Conservation (phyloP, 1,284 basidiomycete genomes). For the Fomitopsis pinicola region DNA sequence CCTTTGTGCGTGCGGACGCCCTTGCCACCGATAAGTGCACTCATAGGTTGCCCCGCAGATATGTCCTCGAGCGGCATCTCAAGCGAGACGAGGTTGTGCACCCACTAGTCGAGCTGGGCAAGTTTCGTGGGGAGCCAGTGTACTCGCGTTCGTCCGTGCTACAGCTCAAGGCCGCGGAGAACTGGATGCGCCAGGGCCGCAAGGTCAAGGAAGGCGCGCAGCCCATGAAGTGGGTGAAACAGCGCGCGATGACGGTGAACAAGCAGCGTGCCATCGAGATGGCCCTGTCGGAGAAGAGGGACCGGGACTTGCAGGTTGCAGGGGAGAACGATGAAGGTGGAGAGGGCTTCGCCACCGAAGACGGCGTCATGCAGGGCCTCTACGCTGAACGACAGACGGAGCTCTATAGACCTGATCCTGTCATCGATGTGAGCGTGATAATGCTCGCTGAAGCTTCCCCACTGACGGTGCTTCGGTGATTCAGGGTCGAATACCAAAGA, state of each 20-base stretch:
- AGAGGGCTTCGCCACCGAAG: constrained; percentile 34
- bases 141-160: constrained; percentile 84
- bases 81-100: constrained; percentile 86
- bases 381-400: constrained; percentile 89
- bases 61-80: constrained; percentile 86
- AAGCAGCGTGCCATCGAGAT: constrained; percentile 84
- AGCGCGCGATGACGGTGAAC: constrained; percentile 80
- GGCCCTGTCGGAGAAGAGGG: constrained; percentile 38
- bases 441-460: not conserved
- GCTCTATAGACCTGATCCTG: constrained; percentile 72
- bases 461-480: constrained; percentile 10
- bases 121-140: constrained; percentile 93
- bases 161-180: constrained; percentile 85
- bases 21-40: not conserved
- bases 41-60: constrained; percentile 44
- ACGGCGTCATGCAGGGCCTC: constrained; percentile 80
- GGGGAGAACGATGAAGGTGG: constrained; percentile 26
- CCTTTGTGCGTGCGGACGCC: constrained; percentile 59
- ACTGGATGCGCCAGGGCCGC: constrained; percentile 91
- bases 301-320: constrained; percentile 30
- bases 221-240: constrained; percentile 89
- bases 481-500: constrained; percentile 90
- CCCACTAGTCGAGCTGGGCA: constrained; percentile 83
- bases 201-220: constrained; percentile 72
- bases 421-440: constrained; percentile 64